Base-by-base conservation (phyloP, 2,329 filamentous ascomycete species). In the Apiospora koreana region DNA sequence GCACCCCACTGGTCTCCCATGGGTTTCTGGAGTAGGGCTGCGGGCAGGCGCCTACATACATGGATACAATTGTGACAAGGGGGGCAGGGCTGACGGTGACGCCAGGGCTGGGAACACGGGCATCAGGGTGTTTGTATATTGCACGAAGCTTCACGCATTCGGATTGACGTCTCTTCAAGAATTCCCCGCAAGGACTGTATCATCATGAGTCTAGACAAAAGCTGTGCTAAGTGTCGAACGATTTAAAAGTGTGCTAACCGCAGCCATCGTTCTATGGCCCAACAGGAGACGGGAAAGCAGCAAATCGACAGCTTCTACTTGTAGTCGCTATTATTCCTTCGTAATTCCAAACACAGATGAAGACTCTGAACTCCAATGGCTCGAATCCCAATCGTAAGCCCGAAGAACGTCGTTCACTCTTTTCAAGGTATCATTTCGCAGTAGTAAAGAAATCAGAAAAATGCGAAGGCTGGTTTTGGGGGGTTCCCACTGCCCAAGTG, bases 381-480 rank as follows among this genome's bases (percentile, higher is more conserved):
- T 62, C 54, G 54, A 62, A 62, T 62, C 35, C 54, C 54, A 31
- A 62, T 62, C 31, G 18, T 62, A 38, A 62, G 54, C 54, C 54
- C 21, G 54, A 62, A 62, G 54, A 62, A 62, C 54, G 54, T 62
- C 54, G 54, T 62, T 62, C 54, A 68, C 43, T 71, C 69, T 70
- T 71, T 71, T 68, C 68, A 67, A 71, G 70, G 70, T 71, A 71
- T 71, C 70, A 71, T 71, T 58, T 45, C 54, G 54, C 54, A 62
- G 41, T 69, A 64, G 65, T 46, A 35, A 38, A 68, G 38, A 68
- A 68, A 70, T 50, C 50, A 69, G 62, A 38, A 54, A 71, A 48
- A 25, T 45, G 46, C 43, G n/a, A 68, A 69, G 67, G 54, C 38
- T 62, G 31, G 54, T 38, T 62, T 62, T n/a, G 54, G 54, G 5